Conservation (phyloP, 2,329 filamentous ascomycete genomes). For the Allantophomopsis lycopodina region DNA sequence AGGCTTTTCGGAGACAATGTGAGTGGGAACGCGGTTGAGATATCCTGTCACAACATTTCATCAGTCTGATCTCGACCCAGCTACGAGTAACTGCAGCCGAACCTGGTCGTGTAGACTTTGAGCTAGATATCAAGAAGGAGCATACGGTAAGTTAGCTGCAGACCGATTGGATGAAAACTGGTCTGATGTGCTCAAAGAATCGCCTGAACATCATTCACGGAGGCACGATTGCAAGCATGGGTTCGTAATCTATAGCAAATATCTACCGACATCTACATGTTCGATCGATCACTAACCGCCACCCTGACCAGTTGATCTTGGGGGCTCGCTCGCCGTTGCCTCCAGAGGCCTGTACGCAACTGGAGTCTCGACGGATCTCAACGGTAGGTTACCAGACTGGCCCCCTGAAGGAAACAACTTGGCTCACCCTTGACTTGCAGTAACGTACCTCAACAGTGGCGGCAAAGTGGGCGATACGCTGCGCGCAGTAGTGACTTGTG, state of each 20-base stretch:
- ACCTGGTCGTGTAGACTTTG: slow-evolving; percentile 59
- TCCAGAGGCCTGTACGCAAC: slow-evolving; percentile 49
- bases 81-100: slow-evolving; percentile 52
- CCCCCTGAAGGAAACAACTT: neutral
- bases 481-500: slow-evolving; percentile 40
- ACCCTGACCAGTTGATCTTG: slow-evolving; percentile 37
- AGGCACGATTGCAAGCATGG: slow-evolving; percentile 63
- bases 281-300: neutral
- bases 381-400: slow-evolving; percentile 25
- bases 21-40: slow-evolving; percentile 1
- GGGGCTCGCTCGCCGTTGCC: slow-evolving; percentile 50
- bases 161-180: neutral
- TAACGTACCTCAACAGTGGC: slow-evolving; percentile 48
- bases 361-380: slow-evolving; percentile 51
- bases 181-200: slow-evolving; percentile 35
- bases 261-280: neutral
- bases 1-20: slow-evolving; percentile 21
- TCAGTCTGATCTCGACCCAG: slow-evolving; percentile 22
- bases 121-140: slow-evolving; percentile 59
- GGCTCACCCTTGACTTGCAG: slow-evolving; percentile 19
- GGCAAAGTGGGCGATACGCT: slow-evolving; percentile 42
- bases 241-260: slow-evolving; percentile 3
- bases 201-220: slow-evolving; percentile 65
- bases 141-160: slow-evolving; percentile 46
- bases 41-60: too few species aligned